phyloP scores from a whole-genome alignment of 345 rosid genomes.

The Lepidium aucheri region DNA sequence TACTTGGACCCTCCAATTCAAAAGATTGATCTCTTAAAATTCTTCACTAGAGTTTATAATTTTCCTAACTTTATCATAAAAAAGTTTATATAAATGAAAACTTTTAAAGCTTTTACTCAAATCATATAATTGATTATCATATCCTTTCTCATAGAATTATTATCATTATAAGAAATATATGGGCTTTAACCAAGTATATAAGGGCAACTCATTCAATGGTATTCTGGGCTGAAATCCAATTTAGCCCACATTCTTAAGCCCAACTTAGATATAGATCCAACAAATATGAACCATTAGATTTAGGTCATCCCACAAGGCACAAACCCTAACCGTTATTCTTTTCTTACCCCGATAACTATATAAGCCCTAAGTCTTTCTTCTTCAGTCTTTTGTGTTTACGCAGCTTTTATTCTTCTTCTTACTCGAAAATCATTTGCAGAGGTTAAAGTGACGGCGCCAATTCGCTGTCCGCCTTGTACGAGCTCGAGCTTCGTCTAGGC shows the following conservation, averaged over 20 bases:
- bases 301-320: conserved; percentile 19
- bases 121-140: neutral
- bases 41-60: neutral
- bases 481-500: conserved; percentile 35
- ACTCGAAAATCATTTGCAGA: neutral
- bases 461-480: conserved; percentile 34
- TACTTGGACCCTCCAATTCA: neutral
- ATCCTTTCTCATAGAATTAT: neutral
- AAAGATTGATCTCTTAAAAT: neutral
- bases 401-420: neutral
- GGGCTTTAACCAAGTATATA: no score
- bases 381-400: neutral
- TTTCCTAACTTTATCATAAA: neutral
- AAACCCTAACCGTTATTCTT: conserved; percentile 2
- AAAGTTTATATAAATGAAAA: neutral
- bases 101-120: no score
- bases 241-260: neutral
- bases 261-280: neutral
- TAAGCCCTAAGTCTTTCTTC: neutral
- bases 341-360: neutral
- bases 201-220: neutral
- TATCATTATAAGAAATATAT: neutral
- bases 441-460: conserved; percentile 32
- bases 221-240: neutral
- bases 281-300: conserved; percentile 43